These are phyloP conservation scores for Pseudozyma sp. DNA, from an alignment of 1,284 basidiomycete genomes.

Conservation along the genomic window DNA sequence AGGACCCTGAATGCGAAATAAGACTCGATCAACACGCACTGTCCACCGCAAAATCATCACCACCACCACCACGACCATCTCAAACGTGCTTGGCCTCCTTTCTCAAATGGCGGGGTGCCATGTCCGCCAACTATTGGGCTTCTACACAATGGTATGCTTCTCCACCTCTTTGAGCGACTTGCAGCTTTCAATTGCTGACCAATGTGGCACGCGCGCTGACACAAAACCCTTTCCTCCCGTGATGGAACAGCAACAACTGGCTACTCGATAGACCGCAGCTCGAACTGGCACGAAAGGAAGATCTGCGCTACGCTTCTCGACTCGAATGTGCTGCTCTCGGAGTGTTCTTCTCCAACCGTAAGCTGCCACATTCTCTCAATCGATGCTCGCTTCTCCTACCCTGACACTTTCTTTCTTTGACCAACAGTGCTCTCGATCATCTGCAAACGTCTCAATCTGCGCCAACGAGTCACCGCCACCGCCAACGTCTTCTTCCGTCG, in stretches of 20 bases:
- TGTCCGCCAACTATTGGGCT: conserved; percentile 66
- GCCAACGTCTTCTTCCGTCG: conserved; percentile 92
- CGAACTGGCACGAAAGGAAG: conserved; percentile 56
- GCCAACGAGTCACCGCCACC: conserved; percentile 91
- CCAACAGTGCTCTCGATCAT: conserved; percentile 79
- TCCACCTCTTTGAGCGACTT: not conserved
- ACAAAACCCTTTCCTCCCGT: not conserved
- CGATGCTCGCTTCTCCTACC: not conserved
- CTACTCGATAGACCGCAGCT: conserved; percentile 59
- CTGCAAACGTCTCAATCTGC: conserved; percentile 82
- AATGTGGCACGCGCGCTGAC: not conserved
- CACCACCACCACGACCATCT: conserved; percentile 5
- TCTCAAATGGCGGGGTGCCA: not conserved
- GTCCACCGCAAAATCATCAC: not conserved
- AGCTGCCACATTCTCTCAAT: conserved; percentile 5
- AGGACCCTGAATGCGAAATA: conserved; percentile 17
- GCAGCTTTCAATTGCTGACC: no score
- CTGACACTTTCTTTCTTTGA: not conserved
- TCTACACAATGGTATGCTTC: conserved; percentile 60
- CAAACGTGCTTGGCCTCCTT: not conserved
- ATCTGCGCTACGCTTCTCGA: conserved; percentile 52
- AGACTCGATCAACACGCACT: conserved; percentile 5
- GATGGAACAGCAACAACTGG: conserved; percentile 60
- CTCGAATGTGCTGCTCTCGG: conserved; percentile 58
- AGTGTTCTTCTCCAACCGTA: conserved; percentile 63